Base-by-base conservation (phyloP, 805 yeast species). In the Pichia cephalocereana region DNA sequence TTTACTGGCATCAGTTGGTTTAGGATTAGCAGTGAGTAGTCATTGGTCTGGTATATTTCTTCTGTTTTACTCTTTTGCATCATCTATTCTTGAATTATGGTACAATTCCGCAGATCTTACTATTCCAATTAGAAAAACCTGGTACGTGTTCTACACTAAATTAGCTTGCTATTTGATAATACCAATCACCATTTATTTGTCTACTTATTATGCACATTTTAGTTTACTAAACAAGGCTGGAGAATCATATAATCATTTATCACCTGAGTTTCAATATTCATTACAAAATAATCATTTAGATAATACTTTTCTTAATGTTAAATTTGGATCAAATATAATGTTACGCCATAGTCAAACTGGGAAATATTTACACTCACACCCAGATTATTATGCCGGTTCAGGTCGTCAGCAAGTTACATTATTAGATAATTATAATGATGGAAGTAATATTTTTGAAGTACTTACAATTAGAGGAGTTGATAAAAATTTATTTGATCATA, bases 361-460 rank as follows among this genome's bases (percentile, higher is more conserved):
- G 19, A 82, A 82, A 1, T 91, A 87, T 62, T 68, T 91, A 52
- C 95, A 88, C 63, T 85, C 96, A 2, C 91, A 87, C 63, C 69
- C 75, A 40, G 72, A 69, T 56, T 63, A 69, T 6, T 88, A 86
- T 63, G 40, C 43, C 5, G 76, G 77, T 45, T 64, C 76, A 18
- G 65, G 74, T 23, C 82, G 83, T 59, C 96, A 88, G 64, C 91
- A 86, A 64, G 87, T 91, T 23, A 79, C 96, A 0, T 70, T 86
- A 44, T 79, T 82, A 52, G 79, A 79, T 18, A 78, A 78, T 28
- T 77, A 71, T 58, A 75, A 74, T 54, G 85, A 80, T 56, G 55
- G 50, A 15, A 80, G 82, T 64, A 88, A 86, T 61, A 76, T 79
- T 51, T 93, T 96, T 91, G 68, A 77, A 26, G 61, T 90, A 41